phyloP scores from a whole-genome alignment of 345 rosid species.

The Salix dunnii region DNA sequence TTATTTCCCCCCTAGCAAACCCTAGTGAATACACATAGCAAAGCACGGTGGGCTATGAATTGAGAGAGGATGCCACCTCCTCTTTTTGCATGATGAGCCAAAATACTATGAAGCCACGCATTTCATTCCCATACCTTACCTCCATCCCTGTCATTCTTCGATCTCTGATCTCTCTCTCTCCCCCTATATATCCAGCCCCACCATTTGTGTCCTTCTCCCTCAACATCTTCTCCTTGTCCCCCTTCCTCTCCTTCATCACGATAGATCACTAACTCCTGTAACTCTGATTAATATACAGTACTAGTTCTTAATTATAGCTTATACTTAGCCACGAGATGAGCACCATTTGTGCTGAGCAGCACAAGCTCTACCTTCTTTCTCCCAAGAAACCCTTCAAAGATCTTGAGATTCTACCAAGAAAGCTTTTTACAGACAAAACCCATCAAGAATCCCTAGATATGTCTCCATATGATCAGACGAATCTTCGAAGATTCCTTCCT shows the following conservation, averaged over 20 bases:
- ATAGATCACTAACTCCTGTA: neutral
- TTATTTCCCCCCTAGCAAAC: neutral
- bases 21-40: conserved; percentile 26
- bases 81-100: conserved; percentile 51
- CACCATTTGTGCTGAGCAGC: conserved; percentile 47
- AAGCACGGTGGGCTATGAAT: conserved; percentile 16
- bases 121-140: conserved; percentile 16
- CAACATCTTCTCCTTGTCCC: neutral
- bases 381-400: conserved; percentile 26
- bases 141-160: conserved; percentile 7
- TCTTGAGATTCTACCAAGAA: conserved; percentile 65
- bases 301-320: neutral
- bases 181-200: conserved; percentile 16
- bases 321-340: conserved; percentile 23
- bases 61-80: conserved; percentile 40
- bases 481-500: conserved; percentile 39
- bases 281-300: no score
- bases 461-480: conserved; percentile 1
- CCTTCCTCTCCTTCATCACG: neutral
- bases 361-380: conserved; percentile 33
- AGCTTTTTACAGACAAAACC: conserved; percentile 33
- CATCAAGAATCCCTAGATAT: neutral
- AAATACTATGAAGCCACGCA: conserved; percentile 49
- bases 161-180: neutral
- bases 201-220: conserved; percentile 16